Evolutionary conservation across 371 early-diverging fungal species (phyloP), one percentile per base, ranked within the genome.

Genomic region (Cokeromyces recurvatus): DNA sequence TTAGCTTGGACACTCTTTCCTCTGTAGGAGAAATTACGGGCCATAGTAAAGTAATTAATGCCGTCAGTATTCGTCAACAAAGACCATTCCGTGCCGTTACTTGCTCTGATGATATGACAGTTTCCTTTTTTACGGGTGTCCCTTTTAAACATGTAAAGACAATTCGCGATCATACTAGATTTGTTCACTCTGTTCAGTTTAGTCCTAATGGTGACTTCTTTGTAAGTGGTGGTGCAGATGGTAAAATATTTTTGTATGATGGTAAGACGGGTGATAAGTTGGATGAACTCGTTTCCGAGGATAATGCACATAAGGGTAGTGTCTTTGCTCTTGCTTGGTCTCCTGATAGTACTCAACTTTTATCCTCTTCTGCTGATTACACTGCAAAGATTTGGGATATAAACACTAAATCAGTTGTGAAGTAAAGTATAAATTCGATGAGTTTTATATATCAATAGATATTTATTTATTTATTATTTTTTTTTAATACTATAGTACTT

Each of bases 351-450:
- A 76, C 62, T 15, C 77, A 81, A 36, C 27, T 98, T 7, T 47
- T 94, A 55, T 87, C 96, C 16, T 84, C 88, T 6, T 90, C 94
- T 21, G 90, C 82, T 20, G 98, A 98, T 59, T 68, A 71, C 53
- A 91, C 94, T 17, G 86, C 82, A 54, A 92, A 92, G 77, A 72
- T 98, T 44, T 98, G 96, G 96, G 95, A 98, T 68, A 65, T 93
- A 0, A 79, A 70, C 14, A 57, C 80, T 4, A 75, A 84, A 43
- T 62, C 65, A 19, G 86, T 91, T 15, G 82, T 87, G 32, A 79
- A 71, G 89, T 88, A 80, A 60, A 77, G 46, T 16, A 12, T 22
- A 37, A 20, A 4, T 11, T 6, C 23, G 20, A 6, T 22, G 20
- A 21, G 14, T 8, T 29, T 29, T 29, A 29, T 11, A n/a, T n/a